phyloP scores from a whole-genome alignment of 106 monocot species.

The Dendrobium nobile region DNA sequence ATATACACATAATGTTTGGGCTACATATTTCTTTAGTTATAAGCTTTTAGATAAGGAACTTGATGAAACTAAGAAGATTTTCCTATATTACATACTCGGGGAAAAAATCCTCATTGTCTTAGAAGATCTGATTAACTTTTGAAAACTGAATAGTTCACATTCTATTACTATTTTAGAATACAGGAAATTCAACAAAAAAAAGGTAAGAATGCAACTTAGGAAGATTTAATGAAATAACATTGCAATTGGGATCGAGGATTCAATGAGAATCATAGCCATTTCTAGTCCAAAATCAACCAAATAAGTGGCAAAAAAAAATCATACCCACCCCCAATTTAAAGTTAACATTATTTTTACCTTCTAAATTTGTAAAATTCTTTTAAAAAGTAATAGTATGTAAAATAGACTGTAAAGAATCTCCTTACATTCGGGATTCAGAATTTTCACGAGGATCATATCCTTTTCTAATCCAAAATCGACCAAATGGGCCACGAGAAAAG shows the following conservation, averaged over 20 bases:
- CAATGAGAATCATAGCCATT: background rate
- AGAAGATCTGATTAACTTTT: background rate
- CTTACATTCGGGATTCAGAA: slow-evolving; percentile 83
- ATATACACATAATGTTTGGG: too few species aligned
- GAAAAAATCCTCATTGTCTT: background rate
- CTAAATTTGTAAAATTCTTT: background rate
- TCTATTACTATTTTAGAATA: background rate
- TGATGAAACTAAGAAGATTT: too few species aligned
- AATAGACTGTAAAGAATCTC: background rate
- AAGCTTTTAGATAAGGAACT: too few species aligned
- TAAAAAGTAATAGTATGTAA: background rate
- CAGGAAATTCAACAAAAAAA: background rate
- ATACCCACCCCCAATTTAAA: background rate
- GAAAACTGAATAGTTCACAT: background rate
- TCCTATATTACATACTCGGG: too few species aligned
- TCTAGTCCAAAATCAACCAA: background rate
- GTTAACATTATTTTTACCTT: background rate
- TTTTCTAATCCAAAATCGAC: slow-evolving; percentile 85
- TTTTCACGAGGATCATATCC: slow-evolving; percentile 94
- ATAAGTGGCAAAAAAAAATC: background rate
- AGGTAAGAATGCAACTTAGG: background rate
- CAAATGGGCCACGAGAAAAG: slow-evolving; percentile 91
- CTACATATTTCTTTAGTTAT: too few species aligned
- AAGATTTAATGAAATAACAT: background rate
- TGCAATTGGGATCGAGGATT: background rate